phyloP scores from a whole-genome alignment of 192 early-diverging fungal species.

The Podila epigama region DNA sequence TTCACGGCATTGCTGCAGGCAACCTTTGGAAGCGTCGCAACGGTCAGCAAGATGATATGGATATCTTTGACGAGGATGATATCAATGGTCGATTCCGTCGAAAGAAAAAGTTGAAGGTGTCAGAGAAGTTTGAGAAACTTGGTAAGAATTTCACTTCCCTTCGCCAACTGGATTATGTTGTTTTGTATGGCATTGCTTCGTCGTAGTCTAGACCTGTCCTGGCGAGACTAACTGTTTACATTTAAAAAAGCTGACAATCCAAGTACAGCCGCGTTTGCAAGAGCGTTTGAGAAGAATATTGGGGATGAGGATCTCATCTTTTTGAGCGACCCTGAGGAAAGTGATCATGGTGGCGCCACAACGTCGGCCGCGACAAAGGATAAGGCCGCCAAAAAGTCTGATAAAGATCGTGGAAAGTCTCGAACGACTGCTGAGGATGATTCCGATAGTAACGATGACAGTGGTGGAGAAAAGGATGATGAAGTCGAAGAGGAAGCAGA shows the following conservation, averaged over 20 bases:
- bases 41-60: slow-evolving; percentile 36
- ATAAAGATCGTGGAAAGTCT: neutral
- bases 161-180: neutral
- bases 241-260: slow-evolving; percentile 30
- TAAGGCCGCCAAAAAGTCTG: neutral
- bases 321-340: slow-evolving; percentile 41
- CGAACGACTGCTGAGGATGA: too few relatives aligned
- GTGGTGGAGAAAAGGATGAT: slow-evolving; percentile 2
- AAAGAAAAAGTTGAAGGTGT: slow-evolving; percentile 44
- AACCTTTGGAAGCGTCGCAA: slow-evolving; percentile 45
- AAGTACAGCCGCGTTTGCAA: slow-evolving; percentile 31
- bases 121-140: slow-evolving; percentile 44
- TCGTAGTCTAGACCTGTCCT: neutral
- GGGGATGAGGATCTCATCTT: slow-evolving; percentile 40
- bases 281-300: slow-evolving; percentile 29
- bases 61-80: slow-evolving; percentile 39
- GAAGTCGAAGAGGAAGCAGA: slow-evolving; percentile 7
- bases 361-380: neutral
- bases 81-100: slow-evolving; percentile 39
- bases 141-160: slow-evolving; percentile 8
- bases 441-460: neutral
- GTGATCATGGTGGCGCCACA: slow-evolving; percentile 5
- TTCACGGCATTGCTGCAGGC: slow-evolving; percentile 39
- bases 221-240: neutral
- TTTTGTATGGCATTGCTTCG: neutral